Percentiles rank a stretch among this genome's conserved stretches.
Evolutionary conservation across 345 rosid genomes (phyloP).

Genomic region (Eucalyptus paniculata): DNA sequence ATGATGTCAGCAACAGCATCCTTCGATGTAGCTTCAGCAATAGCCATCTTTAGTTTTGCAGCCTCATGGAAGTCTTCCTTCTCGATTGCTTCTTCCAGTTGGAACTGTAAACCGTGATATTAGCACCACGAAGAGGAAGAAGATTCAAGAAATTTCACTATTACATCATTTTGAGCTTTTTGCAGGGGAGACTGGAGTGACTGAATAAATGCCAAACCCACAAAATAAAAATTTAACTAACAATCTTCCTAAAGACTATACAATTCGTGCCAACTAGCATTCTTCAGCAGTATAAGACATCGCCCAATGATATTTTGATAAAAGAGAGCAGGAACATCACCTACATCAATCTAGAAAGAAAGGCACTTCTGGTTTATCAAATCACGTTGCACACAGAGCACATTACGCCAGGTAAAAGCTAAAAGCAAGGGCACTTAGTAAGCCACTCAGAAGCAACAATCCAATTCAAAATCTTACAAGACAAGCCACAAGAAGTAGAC

Average conservation of each 20-base stretch:
- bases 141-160: neutral
- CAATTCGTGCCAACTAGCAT: neutral
- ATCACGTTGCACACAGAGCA: neutral
- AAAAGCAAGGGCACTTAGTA: neutral
- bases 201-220: neutral
- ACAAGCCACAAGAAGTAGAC: neutral
- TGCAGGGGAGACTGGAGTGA: neutral
- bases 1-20: constrained; percentile 72
- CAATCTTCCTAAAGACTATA: neutral
- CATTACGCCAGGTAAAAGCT: neutral
- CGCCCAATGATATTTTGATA: neutral
- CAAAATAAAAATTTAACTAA: neutral
- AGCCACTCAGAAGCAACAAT: neutral
- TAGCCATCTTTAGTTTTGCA: constrained; percentile 58
- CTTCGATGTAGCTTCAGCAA: constrained; percentile 55
- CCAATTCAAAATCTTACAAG: neutral
- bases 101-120: constrained; percentile 29
- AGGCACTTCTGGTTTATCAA: neutral
- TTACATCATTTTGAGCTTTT: neutral
- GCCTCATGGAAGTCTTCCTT: constrained; percentile 89
- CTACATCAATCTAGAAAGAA: neutral
- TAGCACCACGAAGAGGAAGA: neutral
- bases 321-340: neutral
- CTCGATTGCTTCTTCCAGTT: constrained; percentile 88
- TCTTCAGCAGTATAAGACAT: neutral